Conservation (phyloP, 495 filamentous ascomycete genomes). For the Staphylotrichum longicolle region DNA sequence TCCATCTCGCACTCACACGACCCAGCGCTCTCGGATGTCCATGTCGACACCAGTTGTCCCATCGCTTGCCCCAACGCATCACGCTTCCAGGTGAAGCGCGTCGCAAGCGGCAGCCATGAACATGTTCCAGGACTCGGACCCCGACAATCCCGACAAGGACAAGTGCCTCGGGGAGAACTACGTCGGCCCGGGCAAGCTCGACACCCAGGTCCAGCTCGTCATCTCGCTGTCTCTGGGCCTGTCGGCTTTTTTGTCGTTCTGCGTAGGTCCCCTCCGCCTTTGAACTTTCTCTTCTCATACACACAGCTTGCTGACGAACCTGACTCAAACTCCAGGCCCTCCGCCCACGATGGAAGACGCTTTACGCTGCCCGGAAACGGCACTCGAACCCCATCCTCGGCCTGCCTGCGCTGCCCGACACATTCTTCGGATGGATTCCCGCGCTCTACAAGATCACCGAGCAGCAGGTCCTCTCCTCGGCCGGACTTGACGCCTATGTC, state of each 20-base stretch:
- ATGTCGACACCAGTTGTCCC: not conserved
- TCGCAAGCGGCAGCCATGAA: constrained; percentile 24
- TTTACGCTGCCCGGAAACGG: constrained; percentile 87
- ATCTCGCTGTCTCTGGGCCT: constrained; percentile 50
- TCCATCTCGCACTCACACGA: too few relatives aligned
- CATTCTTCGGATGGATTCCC: constrained; percentile 92
- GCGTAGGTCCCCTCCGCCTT: constrained; percentile 38
- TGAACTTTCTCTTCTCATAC: not conserved
- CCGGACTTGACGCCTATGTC: constrained; percentile 93
- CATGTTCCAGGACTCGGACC: constrained; percentile 26
- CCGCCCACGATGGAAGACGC: constrained; percentile 84
- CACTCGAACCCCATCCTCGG: constrained; percentile 64
- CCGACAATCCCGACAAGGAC: constrained; percentile 19
- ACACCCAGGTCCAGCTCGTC: constrained; percentile 53
- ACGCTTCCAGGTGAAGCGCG: constrained; percentile 1
- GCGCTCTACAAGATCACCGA: constrained; percentile 85
- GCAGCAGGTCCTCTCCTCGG: constrained; percentile 82
- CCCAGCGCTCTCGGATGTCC: too few relatives aligned
- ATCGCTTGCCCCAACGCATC: not conserved
- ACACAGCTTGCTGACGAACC: not conserved
- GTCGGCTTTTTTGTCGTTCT: constrained; percentile 54
- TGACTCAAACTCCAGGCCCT: constrained; percentile 51
- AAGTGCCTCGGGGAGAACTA: constrained; percentile 35
- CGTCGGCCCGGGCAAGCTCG: constrained; percentile 37
- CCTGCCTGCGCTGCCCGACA: constrained; percentile 80